Conservation (phyloP, 2,329 filamentous ascomycete genomes). For the Ophiostoma angusticollis region DNA sequence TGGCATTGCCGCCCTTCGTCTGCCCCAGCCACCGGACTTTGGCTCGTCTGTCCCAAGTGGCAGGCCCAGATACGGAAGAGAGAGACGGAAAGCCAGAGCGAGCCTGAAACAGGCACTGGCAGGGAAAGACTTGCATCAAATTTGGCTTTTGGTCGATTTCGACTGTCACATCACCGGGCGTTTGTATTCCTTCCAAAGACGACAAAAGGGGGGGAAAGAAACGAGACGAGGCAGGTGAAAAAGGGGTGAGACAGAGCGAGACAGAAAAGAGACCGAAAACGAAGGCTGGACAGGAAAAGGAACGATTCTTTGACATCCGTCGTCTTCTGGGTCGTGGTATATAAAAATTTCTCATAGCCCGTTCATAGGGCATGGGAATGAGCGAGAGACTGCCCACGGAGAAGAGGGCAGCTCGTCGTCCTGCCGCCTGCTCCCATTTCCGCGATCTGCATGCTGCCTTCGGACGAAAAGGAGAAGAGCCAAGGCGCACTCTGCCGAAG, state of each 20-base stretch:
- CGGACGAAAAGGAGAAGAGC: constrained; percentile 10
- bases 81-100: background rate
- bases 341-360: too few species aligned
- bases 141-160: constrained; percentile 13
- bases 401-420: background rate
- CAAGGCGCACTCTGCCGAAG: too few species aligned
- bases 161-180: too few species aligned
- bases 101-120: background rate
- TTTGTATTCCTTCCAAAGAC: too few species aligned
- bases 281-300: too few species aligned
- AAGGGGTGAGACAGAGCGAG: too few species aligned
- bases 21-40: constrained; percentile 3
- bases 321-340: too few species aligned
- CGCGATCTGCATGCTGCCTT: background rate
- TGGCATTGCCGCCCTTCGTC: background rate
- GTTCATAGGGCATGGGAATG: constrained; percentile 6
- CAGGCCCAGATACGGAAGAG: background rate
- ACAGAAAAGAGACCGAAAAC: too few species aligned
- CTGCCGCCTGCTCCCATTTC: too few species aligned
- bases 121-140: constrained; percentile 6
- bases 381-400: background rate
- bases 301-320: too few species aligned
- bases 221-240: too few species aligned
- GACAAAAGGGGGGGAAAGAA: too few species aligned
- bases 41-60: background rate